Conservation (phyloP, 2,329 filamentous ascomycete genomes). For the Sarocladium kiliense region DNA sequence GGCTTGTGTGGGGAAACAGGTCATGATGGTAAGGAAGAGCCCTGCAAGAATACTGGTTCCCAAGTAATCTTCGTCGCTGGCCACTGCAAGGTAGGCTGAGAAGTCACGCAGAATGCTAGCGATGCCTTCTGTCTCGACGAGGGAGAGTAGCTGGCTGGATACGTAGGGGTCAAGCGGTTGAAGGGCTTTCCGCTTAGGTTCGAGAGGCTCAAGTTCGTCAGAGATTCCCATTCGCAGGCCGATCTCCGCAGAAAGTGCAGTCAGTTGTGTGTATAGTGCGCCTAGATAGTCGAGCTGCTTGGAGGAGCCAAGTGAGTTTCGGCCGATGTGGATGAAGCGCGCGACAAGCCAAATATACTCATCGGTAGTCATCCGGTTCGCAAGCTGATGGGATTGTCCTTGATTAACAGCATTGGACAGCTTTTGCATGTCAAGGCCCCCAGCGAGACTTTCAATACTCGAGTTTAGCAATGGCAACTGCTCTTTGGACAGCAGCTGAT, state of each 20-base stretch:
- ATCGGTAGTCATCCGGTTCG: slow-evolving; percentile 22
- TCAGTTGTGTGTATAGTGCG: slow-evolving; percentile 49
- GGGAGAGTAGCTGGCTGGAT: slow-evolving; percentile 58
- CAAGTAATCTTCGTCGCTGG: slow-evolving; percentile 25
- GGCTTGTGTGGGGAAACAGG: slow-evolving; percentile 73
- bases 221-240: slow-evolving; percentile 34
- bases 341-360: slow-evolving; percentile 60
- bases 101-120: slow-evolving; percentile 36
- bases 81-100: slow-evolving; percentile 22
- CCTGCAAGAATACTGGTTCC: slow-evolving; percentile 67
- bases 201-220: slow-evolving; percentile 8
- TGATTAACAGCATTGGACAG: slow-evolving; percentile 38
- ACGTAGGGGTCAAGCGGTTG: slow-evolving; percentile 50
- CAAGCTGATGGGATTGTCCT: slow-evolving; percentile 14
- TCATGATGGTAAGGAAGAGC: slow-evolving; percentile 79
- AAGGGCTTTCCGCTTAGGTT: slow-evolving; percentile 12
- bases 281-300: slow-evolving; percentile 40
- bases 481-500: slow-evolving; percentile 31
- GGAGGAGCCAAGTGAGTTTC: slow-evolving; percentile 26
- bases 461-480: slow-evolving; percentile 36
- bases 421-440: slow-evolving; percentile 29
- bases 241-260: slow-evolving; percentile 46
- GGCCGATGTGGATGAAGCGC: slow-evolving; percentile 57
- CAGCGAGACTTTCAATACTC: slow-evolving; percentile 30
- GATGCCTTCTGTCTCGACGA: slow-evolving; percentile 73